phyloP scores from a whole-genome alignment of 2,329 filamentous ascomycete genomes.

The Epichloe amarillans region DNA sequence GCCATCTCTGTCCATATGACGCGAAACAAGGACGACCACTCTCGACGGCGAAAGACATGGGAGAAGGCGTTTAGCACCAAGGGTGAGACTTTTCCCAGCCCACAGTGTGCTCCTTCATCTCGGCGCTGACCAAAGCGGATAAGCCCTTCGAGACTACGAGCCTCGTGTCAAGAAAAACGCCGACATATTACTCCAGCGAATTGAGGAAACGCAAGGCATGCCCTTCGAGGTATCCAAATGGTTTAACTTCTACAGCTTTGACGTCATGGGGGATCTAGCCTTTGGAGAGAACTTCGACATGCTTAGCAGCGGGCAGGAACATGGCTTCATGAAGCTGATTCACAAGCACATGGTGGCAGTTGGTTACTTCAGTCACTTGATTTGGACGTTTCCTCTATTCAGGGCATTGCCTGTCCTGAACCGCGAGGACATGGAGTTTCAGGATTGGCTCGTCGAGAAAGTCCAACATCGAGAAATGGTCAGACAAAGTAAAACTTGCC shows the following conservation, averaged over 20 bases:
- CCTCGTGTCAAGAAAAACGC: conserved; percentile 10
- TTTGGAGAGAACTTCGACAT: conserved; percentile 24
- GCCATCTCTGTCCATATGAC: conserved; percentile 17
- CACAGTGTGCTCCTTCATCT: not conserved
- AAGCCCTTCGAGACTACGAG: conserved; percentile 12
- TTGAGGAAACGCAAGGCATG: conserved; percentile 11
- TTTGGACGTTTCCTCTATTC: conserved; percentile 9
- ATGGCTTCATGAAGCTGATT: conserved; percentile 14
- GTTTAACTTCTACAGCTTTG: conserved; percentile 24
- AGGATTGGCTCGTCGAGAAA: conserved; percentile 7
- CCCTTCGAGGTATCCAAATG: conserved; percentile 18
- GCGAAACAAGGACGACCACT: conserved; percentile 18
- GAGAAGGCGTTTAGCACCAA: conserved; percentile 19
- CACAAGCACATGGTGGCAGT: conserved; percentile 13
- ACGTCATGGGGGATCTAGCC: conserved; percentile 28
- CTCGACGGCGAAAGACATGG: conserved; percentile 20
- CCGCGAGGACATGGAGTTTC: conserved; percentile 8
- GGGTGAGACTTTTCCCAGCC: conserved; percentile 5
- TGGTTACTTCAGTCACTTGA: conserved; percentile 12
- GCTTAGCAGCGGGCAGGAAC: conserved; percentile 16
- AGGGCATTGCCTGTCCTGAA: conserved; percentile 12
- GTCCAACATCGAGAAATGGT: not conserved
- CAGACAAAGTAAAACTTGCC: not conserved
- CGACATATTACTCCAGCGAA: not conserved
- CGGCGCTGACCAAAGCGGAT: not conserved